Percentiles rank a stretch among this genome's conserved stretches.
phyloP scores from a whole-genome alignment of 441 rosid species.

The Syzygium syzygioides region DNA sequence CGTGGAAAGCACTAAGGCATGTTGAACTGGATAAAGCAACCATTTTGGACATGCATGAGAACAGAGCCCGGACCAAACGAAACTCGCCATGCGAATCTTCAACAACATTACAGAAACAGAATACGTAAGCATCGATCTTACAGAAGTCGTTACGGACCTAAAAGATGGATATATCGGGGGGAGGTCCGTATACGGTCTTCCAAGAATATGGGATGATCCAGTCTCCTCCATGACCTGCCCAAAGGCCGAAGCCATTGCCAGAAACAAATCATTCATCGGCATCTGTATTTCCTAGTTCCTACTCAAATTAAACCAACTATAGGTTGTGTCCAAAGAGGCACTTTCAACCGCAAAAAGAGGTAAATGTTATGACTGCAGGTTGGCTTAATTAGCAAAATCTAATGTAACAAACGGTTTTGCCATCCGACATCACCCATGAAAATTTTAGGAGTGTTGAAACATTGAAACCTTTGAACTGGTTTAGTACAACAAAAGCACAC shows the following conservation, averaged over 20 bases:
- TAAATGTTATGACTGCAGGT: not conserved
- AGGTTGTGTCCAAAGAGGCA: not conserved
- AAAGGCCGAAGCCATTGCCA: not conserved
- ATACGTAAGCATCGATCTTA: not conserved
- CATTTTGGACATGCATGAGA: not conserved
- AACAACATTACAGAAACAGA: not conserved
- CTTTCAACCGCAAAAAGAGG: not conserved
- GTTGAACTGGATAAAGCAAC: not conserved
- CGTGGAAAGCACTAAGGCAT: not conserved
- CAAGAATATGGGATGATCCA: conserved; percentile 78
- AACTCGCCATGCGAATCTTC: not conserved
- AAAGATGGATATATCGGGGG: conserved; percentile 76
- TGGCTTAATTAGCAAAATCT: not conserved
- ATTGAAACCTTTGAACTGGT: not conserved
- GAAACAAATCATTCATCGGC: not conserved
- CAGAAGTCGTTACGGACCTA: conserved; percentile 15
- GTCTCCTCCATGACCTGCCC: conserved; percentile 47
- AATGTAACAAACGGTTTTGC: not conserved
- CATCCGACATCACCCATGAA: not conserved
- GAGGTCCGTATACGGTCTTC: conserved; percentile 82
- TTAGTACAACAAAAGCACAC: not conserved
- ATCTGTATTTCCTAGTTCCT: not conserved
- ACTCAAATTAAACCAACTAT: not conserved
- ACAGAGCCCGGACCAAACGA: not conserved
- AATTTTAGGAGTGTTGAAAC: not conserved